These are phyloP conservation scores for Phytopythium delawarense DNA, from an alignment of 352 stramenopile genomes.

Conservation along the genomic window DNA sequence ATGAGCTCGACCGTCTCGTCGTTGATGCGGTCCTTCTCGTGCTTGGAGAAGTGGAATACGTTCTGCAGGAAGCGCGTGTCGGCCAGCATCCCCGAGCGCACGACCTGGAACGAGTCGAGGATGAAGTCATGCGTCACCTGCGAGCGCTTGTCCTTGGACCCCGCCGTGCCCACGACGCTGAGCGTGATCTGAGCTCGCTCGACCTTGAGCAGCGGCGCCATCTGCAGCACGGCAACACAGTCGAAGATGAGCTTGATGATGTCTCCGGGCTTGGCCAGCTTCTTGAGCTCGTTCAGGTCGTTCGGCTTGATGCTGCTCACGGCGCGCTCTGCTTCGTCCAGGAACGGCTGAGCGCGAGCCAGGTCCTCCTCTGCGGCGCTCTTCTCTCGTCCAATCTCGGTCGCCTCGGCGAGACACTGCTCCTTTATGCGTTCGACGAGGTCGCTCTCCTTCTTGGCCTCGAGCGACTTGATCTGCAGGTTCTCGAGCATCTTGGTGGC, in stretches of 20 bases:
- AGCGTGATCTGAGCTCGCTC: slow-evolving; percentile 56
- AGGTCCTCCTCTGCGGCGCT: slow-evolving; percentile 84
- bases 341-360: slow-evolving; percentile 86
- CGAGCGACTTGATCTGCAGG: slow-evolving; percentile 69
- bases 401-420: slow-evolving; percentile 75
- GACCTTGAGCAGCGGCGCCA: slow-evolving; percentile 74
- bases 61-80: slow-evolving; percentile 87
- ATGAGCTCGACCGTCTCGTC: slow-evolving; percentile 93
- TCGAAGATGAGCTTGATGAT: slow-evolving; percentile 94
- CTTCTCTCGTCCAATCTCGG: slow-evolving; percentile 81
- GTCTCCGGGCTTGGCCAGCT: slow-evolving; percentile 85
- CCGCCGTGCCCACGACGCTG: slow-evolving; percentile 36
- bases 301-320: slow-evolving; percentile 87
- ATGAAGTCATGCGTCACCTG: slow-evolving; percentile 64
- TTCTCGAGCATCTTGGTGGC: slow-evolving; percentile 85
- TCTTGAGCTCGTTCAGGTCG: slow-evolving; percentile 92
- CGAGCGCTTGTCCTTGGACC: slow-evolving; percentile 74
- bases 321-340: slow-evolving; percentile 86
- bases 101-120: slow-evolving; percentile 83
- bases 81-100: slow-evolving; percentile 80
- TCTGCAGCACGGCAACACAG: slow-evolving; percentile 86
- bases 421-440: slow-evolving; percentile 86
- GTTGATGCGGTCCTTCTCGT: slow-evolving; percentile 92
- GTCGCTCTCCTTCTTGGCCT: slow-evolving; percentile 90
- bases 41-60: slow-evolving; percentile 89